These are phyloP conservation scores for Pythium dissotocum DNA, from an alignment of 352 stramenopile genomes.

Conservation along the genomic window DNA sequence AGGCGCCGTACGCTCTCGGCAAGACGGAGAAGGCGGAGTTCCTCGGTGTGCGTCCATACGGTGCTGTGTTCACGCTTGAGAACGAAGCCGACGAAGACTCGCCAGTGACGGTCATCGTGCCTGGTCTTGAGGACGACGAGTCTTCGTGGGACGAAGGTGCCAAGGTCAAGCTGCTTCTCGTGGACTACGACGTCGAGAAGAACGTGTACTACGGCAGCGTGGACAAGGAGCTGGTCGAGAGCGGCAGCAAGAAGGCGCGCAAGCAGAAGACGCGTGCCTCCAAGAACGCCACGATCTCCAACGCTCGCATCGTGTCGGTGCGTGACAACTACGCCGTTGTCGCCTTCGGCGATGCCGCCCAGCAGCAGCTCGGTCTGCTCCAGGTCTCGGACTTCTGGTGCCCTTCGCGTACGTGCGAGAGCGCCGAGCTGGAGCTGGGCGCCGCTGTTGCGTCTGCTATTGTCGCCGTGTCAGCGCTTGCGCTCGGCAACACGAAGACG, in stretches of 20 bases:
- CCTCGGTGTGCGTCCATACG: conserved; percentile 82
- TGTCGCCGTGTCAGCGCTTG: conserved; percentile 42
- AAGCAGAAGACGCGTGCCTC: conserved; percentile 62
- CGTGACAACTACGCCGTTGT: conserved; percentile 65
- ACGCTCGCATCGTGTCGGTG: conserved; percentile 48
- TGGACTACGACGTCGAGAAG: conserved; percentile 89
- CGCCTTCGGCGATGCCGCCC: conserved; percentile 43
- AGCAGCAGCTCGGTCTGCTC: conserved; percentile 55
- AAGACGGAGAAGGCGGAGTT: conserved; percentile 85
- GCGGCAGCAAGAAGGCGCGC: conserved; percentile 61
- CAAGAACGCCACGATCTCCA: conserved; percentile 44
- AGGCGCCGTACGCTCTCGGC: conserved; percentile 46
- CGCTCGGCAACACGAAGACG: conserved; percentile 36
- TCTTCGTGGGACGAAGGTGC: conserved; percentile 58
- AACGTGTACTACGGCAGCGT: conserved; percentile 69
- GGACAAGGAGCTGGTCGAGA: conserved; percentile 52
- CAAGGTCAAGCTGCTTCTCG: conserved; percentile 71
- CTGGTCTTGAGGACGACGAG: conserved; percentile 37
- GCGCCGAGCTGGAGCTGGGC: conserved; percentile 60
- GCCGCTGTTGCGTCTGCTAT: conserved; percentile 35
- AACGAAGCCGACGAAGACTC: conserved; percentile 65
- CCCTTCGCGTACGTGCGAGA: conserved; percentile 53
- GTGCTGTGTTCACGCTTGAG: conserved; percentile 80
- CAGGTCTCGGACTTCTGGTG: conserved; percentile 80
- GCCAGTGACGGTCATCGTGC: conserved; percentile 70